Evolutionary conservation across 208 protist genomes (phyloP).

Genomic region (Acanthamoeba royreba): DNA sequence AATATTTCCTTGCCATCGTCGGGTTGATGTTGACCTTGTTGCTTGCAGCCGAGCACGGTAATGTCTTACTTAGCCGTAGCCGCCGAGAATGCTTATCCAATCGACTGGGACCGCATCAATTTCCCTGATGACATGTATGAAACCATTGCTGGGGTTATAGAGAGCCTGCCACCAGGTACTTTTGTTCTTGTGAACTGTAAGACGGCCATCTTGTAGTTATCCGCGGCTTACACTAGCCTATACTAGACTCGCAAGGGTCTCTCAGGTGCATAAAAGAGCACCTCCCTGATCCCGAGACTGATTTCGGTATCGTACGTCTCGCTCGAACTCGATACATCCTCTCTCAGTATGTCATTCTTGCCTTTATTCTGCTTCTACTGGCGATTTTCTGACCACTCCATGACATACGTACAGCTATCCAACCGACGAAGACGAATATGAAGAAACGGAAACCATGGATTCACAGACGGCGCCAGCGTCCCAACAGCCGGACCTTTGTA

Average conservation of each 20-base stretch:
- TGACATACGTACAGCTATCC: too few species aligned
- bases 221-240: too few species aligned
- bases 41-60: not conserved
- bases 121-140: not conserved
- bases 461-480: too few species aligned
- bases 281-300: not conserved
- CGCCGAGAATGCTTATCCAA: not conserved
- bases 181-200: not conserved
- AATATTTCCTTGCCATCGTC: not conserved
- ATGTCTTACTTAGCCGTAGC: not conserved
- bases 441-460: too few species aligned
- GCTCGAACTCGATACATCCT: not conserved
- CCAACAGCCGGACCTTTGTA: too few species aligned
- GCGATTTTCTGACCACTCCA: too few species aligned
- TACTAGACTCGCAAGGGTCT: not conserved
- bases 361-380: too few species aligned
- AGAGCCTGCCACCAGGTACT: not conserved
- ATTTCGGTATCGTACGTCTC: not conserved
- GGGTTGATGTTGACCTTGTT: not conserved
- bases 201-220: not conserved
- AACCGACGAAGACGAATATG: too few species aligned
- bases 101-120: not conserved
- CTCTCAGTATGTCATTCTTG: too few species aligned
- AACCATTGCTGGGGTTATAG: not conserved
- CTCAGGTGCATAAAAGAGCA: not conserved